phyloP scores from a whole-genome alignment of 1,139 yeast genomes.

The Yamadazyma atlantica region DNA sequence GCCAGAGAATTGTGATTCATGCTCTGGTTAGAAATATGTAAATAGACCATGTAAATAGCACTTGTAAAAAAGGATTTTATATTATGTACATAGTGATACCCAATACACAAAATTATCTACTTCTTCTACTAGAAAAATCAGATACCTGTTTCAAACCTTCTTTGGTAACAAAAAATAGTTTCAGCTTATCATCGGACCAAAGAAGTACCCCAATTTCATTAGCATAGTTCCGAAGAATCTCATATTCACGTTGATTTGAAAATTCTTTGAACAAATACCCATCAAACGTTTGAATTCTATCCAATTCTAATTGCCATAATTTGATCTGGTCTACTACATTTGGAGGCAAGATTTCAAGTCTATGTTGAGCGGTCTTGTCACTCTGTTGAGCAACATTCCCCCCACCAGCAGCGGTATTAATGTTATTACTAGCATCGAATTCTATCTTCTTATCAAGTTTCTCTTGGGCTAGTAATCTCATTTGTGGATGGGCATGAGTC shows the following conservation, averaged over 20 bases:
- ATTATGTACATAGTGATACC: constrained; percentile 1
- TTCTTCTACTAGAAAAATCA: constrained; percentile 75
- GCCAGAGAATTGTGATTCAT: constrained; percentile 44
- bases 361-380: constrained; percentile 35
- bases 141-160: constrained; percentile 89
- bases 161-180: constrained; percentile 74
- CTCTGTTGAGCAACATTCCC: constrained; percentile 32
- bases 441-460: constrained; percentile 64
- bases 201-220: constrained; percentile 85
- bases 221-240: constrained; percentile 72
- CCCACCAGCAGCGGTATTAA: constrained; percentile 49
- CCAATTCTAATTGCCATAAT: constrained; percentile 94
- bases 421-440: constrained; percentile 57
- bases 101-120: constrained; percentile 6
- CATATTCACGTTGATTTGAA: constrained; percentile 73
- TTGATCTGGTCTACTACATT: constrained; percentile 94
- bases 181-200: constrained; percentile 76
- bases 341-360: constrained; percentile 77
- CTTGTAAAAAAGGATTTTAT: background rate
- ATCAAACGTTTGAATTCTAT: constrained; percentile 82
- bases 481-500: constrained; percentile 93
- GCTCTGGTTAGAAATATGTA: constrained; percentile 39
- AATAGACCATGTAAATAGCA: no score
- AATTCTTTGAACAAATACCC: constrained; percentile 91
- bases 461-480: constrained; percentile 72